Conservation (phyloP, 2,329 filamentous ascomycete genomes). For the Colletotrichum sp. region DNA sequence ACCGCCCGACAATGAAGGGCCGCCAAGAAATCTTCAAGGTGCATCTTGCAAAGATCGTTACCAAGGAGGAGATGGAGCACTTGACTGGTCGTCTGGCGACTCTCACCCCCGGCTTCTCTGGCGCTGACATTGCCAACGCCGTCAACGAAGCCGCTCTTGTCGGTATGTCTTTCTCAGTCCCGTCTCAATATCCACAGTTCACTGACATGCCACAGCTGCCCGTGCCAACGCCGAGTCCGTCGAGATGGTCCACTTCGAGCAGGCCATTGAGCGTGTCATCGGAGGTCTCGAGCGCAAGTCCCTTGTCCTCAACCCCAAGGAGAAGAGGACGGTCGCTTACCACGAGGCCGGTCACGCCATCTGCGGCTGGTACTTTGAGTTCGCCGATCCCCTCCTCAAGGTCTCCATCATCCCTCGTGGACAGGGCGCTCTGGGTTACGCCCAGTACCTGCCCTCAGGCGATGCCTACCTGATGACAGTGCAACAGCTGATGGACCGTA, state of each 20-base stretch:
- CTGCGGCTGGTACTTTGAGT: conserved; percentile 97
- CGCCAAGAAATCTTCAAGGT: conserved; percentile 96
- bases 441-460: conserved; percentile 90
- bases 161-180: conserved; percentile 63
- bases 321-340: conserved; percentile 96
- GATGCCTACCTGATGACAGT: conserved; percentile 97
- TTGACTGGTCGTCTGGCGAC: conserved; percentile 88
- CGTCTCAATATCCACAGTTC: not conserved
- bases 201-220: conserved; percentile 70
- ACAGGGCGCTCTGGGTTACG: conserved; percentile 91
- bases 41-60: conserved; percentile 93
- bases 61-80: conserved; percentile 86
- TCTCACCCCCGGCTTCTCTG: conserved; percentile 94
- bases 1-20: conserved; percentile 95
- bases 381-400: conserved; percentile 96
- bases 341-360: conserved; percentile 98
- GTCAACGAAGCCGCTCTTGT: conserved; percentile 97
- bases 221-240: conserved; percentile 81
- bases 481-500: conserved; percentile 96
- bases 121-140: conserved; percentile 97
- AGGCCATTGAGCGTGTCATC: conserved; percentile 96
- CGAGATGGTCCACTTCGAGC: conserved; percentile 90
- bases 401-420: conserved; percentile 98
- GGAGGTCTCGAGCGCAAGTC: conserved; percentile 98
- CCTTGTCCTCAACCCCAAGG: conserved; percentile 87